Base-by-base conservation (phyloP, 805 yeast genomes). In the Candida railenensis region DNA sequence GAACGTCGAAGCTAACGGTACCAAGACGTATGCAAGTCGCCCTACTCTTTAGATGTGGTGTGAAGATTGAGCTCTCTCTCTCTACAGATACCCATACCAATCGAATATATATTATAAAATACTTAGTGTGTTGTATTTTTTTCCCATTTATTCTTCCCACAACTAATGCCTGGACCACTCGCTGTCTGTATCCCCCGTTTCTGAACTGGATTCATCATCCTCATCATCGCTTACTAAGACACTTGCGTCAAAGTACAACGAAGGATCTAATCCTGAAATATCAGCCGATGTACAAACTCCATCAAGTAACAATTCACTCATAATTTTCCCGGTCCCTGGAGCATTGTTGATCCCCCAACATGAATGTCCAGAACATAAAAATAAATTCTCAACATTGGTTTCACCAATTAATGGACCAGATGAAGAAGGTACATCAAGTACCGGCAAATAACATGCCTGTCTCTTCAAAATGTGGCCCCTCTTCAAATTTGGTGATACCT, bases 321-420 rank as follows among this genome's bases (percentile, higher is more conserved):
- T 78, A 34, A 94, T 77, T 59, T 89, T 82, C n/a, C 99, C 99
- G 0, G 97, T 91, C 3, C 87, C 97, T 1, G 97, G 97, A 0
- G 97, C 97, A 65, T 94, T 92, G 69, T 92, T 94, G 52, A 92
- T 94, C 19, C 99, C 99, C 99, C 99, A 92, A 68, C 98, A 94
- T 14, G 96, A 87, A 66, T 92, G 99, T 0, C 98, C 99, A 14
- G 92, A 81, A 2, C 97, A 96, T 46, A 92, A 65, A 56, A 72
- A 87, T 50, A 92, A 70, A 49, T 84, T 83, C 19, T 78, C 81
- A 5, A 91, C 95, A 58, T 90, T 90, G 0, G 98, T 92, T 56
- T 88, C 92, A 40, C 99, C 99, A 55, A 92, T 84, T 45, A 94
- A 72, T 0, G 99, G 99, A 4, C 99, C 99, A 1, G 92, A 81